Base-by-base conservation (phyloP, 331 rosid species). In the Erythrophleum ivorense region DNA sequence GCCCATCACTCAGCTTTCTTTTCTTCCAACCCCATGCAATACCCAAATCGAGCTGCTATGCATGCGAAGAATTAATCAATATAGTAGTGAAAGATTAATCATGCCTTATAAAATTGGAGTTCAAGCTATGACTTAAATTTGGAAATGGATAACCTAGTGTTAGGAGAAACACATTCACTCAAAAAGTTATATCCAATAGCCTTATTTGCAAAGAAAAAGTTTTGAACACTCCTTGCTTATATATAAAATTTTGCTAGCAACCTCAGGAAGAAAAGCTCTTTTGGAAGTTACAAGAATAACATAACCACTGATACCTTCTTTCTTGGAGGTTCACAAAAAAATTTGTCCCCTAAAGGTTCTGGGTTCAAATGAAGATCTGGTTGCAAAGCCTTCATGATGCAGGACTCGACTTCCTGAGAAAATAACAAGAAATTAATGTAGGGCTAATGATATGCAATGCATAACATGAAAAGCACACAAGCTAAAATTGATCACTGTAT, bases 361-460 rank as follows among this genome's bases (percentile, higher is more conserved):
- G 83, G 87, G 65, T 72, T 77, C 73, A 86, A 77, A 67, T 16
- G 68, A 40, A 86, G 89, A 80, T 65, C 87, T 58, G 89, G 89
- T 66, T 86, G 87, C 83, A 86, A 83, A 21, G 81, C 85, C 81
- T 80, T 83, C 43, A 83, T 76, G 64, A 86, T 67, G 68, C 59
- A 75, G 41, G 89, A 83, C 78, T 86, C 89, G 59, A 86, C 71
- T 76, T 86, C 81, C 89, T 86, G 85, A 76, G 59, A 71, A 54
- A 2, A 33, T 48, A 52, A 80, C 54, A 65, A 57, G 29, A 24
- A 63, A 71, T 33, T 38, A 62, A 54, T 5, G 52, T 46, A 33
- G 72, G 50, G 68, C 50, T 10, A 11, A 46, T 38, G 68, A 58
- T 58, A 80, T 21, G 68, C 41, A 33, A 46, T 16, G 63, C 49